Evolutionary conservation across 805 yeast genomes (phyloP), one percentile per base, ranked within the genome.

Genomic region (Wickerhamomyces chambardii): DNA sequence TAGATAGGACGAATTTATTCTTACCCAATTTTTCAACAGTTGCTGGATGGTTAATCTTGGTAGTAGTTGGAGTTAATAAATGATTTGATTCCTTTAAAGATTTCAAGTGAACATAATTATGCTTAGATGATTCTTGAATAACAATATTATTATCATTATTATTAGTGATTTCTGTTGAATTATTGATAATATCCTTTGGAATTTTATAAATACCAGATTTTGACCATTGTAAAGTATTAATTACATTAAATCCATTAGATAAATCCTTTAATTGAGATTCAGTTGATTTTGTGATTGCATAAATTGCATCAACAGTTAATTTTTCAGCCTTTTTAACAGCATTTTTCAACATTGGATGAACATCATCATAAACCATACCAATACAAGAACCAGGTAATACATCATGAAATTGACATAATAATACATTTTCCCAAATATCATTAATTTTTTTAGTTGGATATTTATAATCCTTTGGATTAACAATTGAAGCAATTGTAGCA

Each of bases 371-470:
- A 12, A 92, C 96, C 77, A 85, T 75, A 42, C 86, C 95, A 49
- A 90, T 90, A 59, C 95, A 85, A 6, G 95, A 81, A 3, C 98
- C 98, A 2, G 98, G 98, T 35, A 92, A 67, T n/a, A 90, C 97
- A 62, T 90, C 98, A 57, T 90, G 98, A 64, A 90, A 90, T 55
- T 90, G 97, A 53, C 95, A 87, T 37, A 92, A 63, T 41, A 87
- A 75, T 16, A 90, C 75, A 56, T 84, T 78, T 55, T 86, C 90
- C 98, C 98, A 90, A 41, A 90, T 56, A 2, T 61, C 67, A 42
- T 78, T 76, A 30, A 90, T 68, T 39, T 78, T 72, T 28, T 69
- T 61, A 24, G 68, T 64, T 3, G 98, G 98, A 54, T 90, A 90
- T 38, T 61, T 63, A 56, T 78, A 90, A 17, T 61, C 55, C 2